These are phyloP conservation scores for Symbiotaphrina buchneri DNA, from an alignment of 495 filamentous ascomycete species.

Conservation along the genomic window DNA sequence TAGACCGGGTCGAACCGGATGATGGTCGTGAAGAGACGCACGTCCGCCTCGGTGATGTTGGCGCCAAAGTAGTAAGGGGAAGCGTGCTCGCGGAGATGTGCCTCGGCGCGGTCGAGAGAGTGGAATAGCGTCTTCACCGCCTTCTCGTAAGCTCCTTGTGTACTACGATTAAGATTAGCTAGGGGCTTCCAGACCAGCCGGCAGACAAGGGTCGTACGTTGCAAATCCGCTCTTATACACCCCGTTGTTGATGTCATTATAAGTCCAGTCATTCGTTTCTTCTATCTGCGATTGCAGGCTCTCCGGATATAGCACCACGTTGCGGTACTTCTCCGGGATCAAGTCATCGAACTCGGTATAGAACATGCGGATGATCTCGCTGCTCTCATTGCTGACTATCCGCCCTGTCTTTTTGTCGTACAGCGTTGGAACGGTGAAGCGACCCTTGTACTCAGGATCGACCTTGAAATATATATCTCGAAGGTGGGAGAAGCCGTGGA, in stretches of 20 bases:
- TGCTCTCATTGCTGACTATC: conserved; percentile 33
- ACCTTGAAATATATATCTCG: conserved; percentile 38
- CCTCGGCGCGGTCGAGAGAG: conserved; percentile 37
- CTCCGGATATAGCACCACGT: conserved; percentile 39
- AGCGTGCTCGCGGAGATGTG: conserved; percentile 28
- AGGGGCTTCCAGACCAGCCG: too few species aligned
- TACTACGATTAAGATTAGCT: conserved; percentile 13
- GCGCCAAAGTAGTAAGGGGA: conserved; percentile 39
- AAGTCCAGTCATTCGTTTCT: conserved; percentile 58
- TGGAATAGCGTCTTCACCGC: conserved; percentile 37
- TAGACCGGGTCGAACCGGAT: conserved; percentile 48
- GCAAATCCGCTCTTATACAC: conserved; percentile 62
- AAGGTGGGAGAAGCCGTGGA: conserved; percentile 31
- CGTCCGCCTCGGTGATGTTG: conserved; percentile 42
- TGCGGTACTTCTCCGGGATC: conserved; percentile 32
- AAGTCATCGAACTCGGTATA: conserved; percentile 55
- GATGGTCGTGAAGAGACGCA: conserved; percentile 39
- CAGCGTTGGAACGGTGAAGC: conserved; percentile 38
- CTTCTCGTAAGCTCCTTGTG: conserved; percentile 42
- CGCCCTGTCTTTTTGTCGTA: conserved; percentile 35
- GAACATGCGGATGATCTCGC: conserved; percentile 45
- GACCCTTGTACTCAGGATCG: conserved; percentile 31
- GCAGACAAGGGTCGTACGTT: too few species aligned
- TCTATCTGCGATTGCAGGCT: conserved; percentile 42
- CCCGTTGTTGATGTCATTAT: conserved; percentile 69